Evolutionary conservation across 306 rosid genomes (phyloP).

Genomic region (Rubus idaeus): DNA sequence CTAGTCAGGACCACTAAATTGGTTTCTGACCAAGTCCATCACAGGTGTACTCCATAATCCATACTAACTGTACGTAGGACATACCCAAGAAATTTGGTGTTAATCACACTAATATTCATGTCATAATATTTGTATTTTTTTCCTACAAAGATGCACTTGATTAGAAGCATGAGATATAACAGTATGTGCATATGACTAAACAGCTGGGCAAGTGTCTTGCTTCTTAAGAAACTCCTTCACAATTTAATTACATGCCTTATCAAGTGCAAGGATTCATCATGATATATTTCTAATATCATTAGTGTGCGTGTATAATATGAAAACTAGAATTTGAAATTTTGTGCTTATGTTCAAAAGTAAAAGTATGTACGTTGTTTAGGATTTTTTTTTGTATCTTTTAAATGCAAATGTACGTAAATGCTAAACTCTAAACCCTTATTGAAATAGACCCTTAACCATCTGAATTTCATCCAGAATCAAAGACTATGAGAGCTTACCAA

Average conservation of each 20-base stretch:
- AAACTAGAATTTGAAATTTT: background rate
- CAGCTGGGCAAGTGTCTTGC: slow-evolving; percentile 7
- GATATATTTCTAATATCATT: background rate
- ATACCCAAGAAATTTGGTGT: background rate
- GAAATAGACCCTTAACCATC: background rate
- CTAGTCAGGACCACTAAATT: slow-evolving; percentile 26
- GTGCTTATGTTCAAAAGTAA: background rate
- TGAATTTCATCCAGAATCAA: background rate
- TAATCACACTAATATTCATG: background rate
- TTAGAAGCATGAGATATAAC: slow-evolving; percentile 6
- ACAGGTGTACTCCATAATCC: slow-evolving; percentile 19
- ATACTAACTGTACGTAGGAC: background rate
- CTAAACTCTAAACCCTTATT: background rate
- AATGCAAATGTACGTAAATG: too few relatives aligned
- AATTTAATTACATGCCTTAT: background rate
- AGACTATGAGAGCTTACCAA: slow-evolving; percentile 5
- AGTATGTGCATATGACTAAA: slow-evolving; percentile 1
- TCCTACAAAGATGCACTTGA: background rate
- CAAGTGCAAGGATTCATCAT: background rate
- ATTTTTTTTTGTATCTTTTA: too few relatives aligned
- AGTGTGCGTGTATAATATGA: too few relatives aligned
- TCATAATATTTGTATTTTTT: background rate
- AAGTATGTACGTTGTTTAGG: background rate
- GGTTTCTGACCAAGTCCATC: slow-evolving; percentile 12
- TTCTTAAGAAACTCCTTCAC: background rate